phyloP scores from a whole-genome alignment of 352 stramenopile genomes.

The Phytophthora cactorum region DNA sequence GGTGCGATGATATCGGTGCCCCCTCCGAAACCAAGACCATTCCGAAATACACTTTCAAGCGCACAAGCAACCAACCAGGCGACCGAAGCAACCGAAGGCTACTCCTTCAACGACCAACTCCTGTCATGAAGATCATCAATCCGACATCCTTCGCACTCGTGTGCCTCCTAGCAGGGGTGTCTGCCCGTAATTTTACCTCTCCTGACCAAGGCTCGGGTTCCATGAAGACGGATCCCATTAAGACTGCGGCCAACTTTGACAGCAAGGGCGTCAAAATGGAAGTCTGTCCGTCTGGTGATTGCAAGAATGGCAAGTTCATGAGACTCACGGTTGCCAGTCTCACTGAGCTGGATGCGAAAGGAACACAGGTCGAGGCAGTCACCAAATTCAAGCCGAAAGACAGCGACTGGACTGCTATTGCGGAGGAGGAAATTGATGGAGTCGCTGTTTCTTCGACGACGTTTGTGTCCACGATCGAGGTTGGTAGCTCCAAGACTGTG shows the following conservation, averaged over 20 bases:
- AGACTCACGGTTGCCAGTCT: slow-evolving; percentile 61
- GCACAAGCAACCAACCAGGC: slow-evolving; percentile 11
- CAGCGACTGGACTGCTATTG: slow-evolving; percentile 38
- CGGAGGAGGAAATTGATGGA: slow-evolving; percentile 11
- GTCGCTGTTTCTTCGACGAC: slow-evolving; percentile 35
- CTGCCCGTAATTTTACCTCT: slow-evolving; percentile 15
- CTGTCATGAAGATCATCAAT: slow-evolving; percentile 30
- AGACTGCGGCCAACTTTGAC: slow-evolving; percentile 44
- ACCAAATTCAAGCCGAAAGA: slow-evolving; percentile 34
- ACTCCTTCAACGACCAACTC: neutral
- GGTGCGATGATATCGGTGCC: neutral
- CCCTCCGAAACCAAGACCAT: slow-evolving; percentile 7
- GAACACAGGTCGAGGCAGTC: slow-evolving; percentile 11
- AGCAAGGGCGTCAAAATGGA: slow-evolving; percentile 40
- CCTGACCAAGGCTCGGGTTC: neutral
- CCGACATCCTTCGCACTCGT: slow-evolving; percentile 12
- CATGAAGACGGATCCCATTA: slow-evolving; percentile 23
- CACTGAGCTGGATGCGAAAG: slow-evolving; percentile 31
- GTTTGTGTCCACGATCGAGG: slow-evolving; percentile 26
- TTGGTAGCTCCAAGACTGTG: slow-evolving; percentile 6
- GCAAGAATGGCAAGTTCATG: slow-evolving; percentile 93
- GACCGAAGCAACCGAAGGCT: neutral
- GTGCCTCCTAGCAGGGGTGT: slow-evolving; percentile 15
- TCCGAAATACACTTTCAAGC: slow-evolving; percentile 21
- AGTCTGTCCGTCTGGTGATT: slow-evolving; percentile 56